Base-by-base conservation (phyloP, 2,329 filamentous ascomycete species). In the Cercospora sojina region DNA sequence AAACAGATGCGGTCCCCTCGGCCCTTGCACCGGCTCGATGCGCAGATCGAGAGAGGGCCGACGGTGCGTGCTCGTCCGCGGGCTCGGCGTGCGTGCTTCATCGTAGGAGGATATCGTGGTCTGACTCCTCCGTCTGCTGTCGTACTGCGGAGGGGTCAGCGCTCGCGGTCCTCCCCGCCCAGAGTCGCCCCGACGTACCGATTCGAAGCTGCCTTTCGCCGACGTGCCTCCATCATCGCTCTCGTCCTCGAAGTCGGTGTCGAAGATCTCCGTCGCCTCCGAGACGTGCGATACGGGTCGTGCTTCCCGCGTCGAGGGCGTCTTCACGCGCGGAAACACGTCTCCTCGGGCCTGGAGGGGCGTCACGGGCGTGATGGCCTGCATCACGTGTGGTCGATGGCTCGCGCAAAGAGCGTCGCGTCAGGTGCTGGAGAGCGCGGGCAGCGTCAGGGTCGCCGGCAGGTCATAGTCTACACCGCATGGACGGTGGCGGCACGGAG, bases 71-170 rank as follows among this genome's bases (percentile, higher is more conserved):
- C 73, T 75, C 18, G 67, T 71, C 71, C 84, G 84, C 55, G 90
- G 90, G 69, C 87, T 86, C 18, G 93, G 93, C 27, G 93, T 97
- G 31, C 87, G 87, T 3, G 89, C 85, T 77, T 96, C 93, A 74
- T 96, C 92, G 74, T 91, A 93, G 1, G 92, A 94, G 6, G 93
- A 96, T 41, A 95, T 83, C 2, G 93, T 96, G 3, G 92, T 94
- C 76, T 93, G 88, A 81, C 92, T 96, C 67, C 87, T 87, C 74
- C 91, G 86, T 73, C 90, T 93, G 75, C 73, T 72, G 69, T 76
- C 69, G 64, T 64, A 65, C 70, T 80, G 55, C 72, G 67, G 43
- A 7, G 59, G 69, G 64, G 74, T 70, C 62, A 68, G 56, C 65
- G 63, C 57, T 38, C 47, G 23, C 47, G 31, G 29, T 51, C 58